Evolutionary conservation across 495 filamentous ascomycete genomes (phyloP).

Genomic region (Penicillium diatomitis): DNA sequence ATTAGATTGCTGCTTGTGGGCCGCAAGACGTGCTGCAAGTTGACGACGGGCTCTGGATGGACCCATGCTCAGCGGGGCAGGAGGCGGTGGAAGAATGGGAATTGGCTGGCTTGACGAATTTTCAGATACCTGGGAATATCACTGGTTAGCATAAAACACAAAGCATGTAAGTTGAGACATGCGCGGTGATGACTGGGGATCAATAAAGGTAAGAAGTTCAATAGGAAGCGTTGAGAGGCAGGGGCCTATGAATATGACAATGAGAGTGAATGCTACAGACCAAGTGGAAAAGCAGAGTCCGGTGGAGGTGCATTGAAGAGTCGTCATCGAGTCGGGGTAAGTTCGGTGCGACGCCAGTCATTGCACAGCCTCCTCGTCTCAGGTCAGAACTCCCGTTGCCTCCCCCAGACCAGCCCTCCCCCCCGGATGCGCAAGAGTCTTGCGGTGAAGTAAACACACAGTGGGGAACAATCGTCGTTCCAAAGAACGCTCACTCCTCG

Average conservation of each 20-base stretch:
- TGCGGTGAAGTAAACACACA: slow-evolving; percentile 2
- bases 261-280: neutral
- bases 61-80: slow-evolving; percentile 55
- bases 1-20: slow-evolving; percentile 58
- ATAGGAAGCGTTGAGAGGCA: neutral
- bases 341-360: neutral
- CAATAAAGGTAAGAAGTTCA: slow-evolving; percentile 2
- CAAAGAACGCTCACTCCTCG: slow-evolving; percentile 23
- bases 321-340: neutral
- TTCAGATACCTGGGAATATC: slow-evolving; percentile 15
- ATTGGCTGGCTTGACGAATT: slow-evolving; percentile 36
- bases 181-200: neutral
- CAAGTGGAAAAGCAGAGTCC: neutral
- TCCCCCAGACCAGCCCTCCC: neutral
- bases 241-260: neutral
- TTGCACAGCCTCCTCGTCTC: neutral
- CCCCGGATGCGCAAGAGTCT: neutral
- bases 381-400: neutral
- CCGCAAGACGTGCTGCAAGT: slow-evolving; percentile 71
- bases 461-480: slow-evolving; percentile 1
- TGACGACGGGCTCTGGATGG: slow-evolving; percentile 83
- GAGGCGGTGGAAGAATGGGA: slow-evolving; percentile 38
- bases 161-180: too few species aligned
- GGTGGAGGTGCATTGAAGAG: neutral
- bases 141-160: too few species aligned